Percentiles rank a stretch among this genome's conserved stretches.
These are phyloP conservation scores for Vigna unguiculata DNA, from an alignment of 306 rosid genomes.

Conservation along the genomic window DNA sequence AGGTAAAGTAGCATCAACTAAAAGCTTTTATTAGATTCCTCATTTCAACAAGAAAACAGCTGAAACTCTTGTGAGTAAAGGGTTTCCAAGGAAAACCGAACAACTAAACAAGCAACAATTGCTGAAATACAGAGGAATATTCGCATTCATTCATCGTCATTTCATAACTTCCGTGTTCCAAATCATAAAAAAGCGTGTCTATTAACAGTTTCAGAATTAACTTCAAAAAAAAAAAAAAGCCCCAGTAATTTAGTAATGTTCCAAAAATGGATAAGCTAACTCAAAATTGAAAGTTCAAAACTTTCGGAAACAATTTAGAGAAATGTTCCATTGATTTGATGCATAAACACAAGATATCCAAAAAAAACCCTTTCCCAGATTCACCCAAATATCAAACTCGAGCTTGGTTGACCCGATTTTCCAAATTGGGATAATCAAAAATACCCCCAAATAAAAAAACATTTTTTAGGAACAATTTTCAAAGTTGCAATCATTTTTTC, in stretches of 20 bases:
- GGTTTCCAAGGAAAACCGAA: slow-evolving; percentile 48
- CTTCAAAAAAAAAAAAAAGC: not conserved
- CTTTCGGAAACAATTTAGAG: not conserved
- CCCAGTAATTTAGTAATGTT: slow-evolving; percentile 13
- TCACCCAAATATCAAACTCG: slow-evolving; percentile 14
- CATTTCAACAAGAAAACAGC: slow-evolving; percentile 44
- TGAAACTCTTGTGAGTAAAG: slow-evolving; percentile 59
- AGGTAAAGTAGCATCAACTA: slow-evolving; percentile 48
- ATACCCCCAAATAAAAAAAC: not conserved
- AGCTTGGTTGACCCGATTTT: slow-evolving; percentile 30
- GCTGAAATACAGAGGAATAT: slow-evolving; percentile 49
- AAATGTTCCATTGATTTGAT: slow-evolving; percentile 32
- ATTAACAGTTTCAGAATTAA: not conserved
- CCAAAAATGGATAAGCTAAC: slow-evolving; percentile 10
- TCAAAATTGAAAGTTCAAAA: slow-evolving; percentile 29
- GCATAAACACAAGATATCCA: not conserved
- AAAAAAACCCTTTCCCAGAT: not conserved
- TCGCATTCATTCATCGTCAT: slow-evolving; percentile 2
- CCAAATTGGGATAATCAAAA: slow-evolving; percentile 30
- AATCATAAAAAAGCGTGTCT: slow-evolving; percentile 6
- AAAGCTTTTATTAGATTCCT: slow-evolving; percentile 33
- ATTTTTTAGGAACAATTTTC: slow-evolving; percentile 10
- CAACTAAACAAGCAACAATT: slow-evolving; percentile 57
- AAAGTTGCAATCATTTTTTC: slow-evolving; percentile 18
- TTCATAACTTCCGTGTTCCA: slow-evolving; percentile 27